Evolutionary conservation across 805 yeast genomes (phyloP), one percentile per base, ranked within the genome.

Genomic region (Novakomyces olei): DNA sequence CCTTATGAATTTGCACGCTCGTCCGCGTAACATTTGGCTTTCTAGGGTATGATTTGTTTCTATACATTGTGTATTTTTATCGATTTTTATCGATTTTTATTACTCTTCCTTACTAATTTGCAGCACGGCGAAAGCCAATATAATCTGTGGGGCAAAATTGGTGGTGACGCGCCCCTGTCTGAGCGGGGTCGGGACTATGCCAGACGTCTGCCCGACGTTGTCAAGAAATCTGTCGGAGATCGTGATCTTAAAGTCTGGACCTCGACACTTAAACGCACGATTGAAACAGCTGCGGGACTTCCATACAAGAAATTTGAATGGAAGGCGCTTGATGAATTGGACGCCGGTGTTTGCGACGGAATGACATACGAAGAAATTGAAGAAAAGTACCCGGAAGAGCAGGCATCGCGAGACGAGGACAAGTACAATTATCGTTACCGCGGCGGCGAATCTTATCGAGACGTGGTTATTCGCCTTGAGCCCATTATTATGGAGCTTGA

Each of bases 401-500:
- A 88, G 57, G 76, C 70, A 43, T 93, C 94, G 5, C 67, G 99
- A 37, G 98, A 88, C 50, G 93, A 78, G 42, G 76, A 88, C 57
- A 88, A 88, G 57, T 88, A 77, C 50, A 94, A 39, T 42, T 88
- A 88, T 54, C 65, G 98, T 34, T 88, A 88, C 53, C 67, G 94
- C 27, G 96, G 96, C 7, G 99, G 99, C 29, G 99, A 88, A 54
- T 76, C 92, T 4, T 88, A 88, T 53, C 67, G 93, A 36, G 99
- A 88, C 46, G 92, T 88, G 26, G 94, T 85, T 29, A 75, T 83
- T 27, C 62, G 99, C 36, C 61, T 88, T 36, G 99, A 88, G 50
- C 99, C 99, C 4, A 81, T 88, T 42, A 88, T 88, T 39, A 88
- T 88, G 98, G 98, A 88, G 53, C 63, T 88, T 41, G 99, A 88